These are phyloP conservation scores for Diphasiastrum complanatum DNA, from an alignment of 83 land plant species.

Conservation along the genomic window DNA sequence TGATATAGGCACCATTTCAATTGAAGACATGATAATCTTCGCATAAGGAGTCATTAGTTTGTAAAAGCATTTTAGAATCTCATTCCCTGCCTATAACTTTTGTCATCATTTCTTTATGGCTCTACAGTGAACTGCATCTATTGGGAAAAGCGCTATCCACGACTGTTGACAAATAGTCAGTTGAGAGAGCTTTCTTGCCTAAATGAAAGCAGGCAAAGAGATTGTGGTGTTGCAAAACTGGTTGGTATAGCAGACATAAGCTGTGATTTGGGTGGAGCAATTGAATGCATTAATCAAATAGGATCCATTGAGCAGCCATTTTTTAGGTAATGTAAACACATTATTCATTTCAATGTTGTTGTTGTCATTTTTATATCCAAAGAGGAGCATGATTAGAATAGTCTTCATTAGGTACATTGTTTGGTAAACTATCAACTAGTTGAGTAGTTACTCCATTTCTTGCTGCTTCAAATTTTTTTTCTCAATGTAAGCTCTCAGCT, in stretches of 20 bases:
- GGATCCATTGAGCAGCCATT: slow-evolving; percentile 79
- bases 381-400: too few relatives aligned
- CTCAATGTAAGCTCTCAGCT: too few relatives aligned
- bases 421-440: too few relatives aligned
- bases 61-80: too few relatives aligned
- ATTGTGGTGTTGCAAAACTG: slow-evolving; percentile 29
- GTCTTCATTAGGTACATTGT: too few relatives aligned
- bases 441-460: too few relatives aligned
- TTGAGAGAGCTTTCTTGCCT: slow-evolving; percentile 46
- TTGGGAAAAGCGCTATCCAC: slow-evolving; percentile 88
- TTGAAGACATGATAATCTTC: too few relatives aligned
- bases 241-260: slow-evolving; percentile 80
- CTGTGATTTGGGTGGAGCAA: slow-evolving; percentile 88
- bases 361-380: too few relatives aligned
- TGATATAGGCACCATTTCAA: too few relatives aligned
- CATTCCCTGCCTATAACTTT: too few relatives aligned
- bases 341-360: slow-evolving; percentile 4
- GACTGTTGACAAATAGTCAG: slow-evolving; percentile 59
- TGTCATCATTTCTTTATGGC: slow-evolving; percentile 8
- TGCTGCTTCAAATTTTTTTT: too few relatives aligned
- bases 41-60: too few relatives aligned
- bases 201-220: slow-evolving; percentile 23
- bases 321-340: slow-evolving; percentile 53
- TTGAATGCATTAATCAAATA: slow-evolving; percentile 67
- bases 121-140: slow-evolving; percentile 91